Evolutionary conservation across 306 rosid species (phyloP).

Genomic region (Prunus padus): DNA sequence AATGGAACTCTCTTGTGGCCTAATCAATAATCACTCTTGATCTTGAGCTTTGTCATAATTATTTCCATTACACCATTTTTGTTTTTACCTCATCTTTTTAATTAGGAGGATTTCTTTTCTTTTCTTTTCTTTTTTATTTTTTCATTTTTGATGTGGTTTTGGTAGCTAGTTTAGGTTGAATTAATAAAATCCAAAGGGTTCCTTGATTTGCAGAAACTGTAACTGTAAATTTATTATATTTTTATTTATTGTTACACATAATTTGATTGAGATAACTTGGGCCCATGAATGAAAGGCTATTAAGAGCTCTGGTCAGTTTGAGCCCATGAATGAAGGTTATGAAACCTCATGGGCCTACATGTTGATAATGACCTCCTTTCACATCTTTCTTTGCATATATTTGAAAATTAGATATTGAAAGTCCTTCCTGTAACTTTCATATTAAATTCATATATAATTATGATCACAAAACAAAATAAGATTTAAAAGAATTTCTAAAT

Average conservation of each 20-base stretch:
- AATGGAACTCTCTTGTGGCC: slow-evolving; percentile 67
- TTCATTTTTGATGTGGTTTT: background rate
- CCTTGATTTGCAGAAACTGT: background rate
- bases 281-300: background rate
- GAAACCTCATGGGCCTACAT: background rate
- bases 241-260: background rate
- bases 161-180: background rate
- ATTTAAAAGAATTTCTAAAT: no score
- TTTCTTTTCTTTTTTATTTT: background rate
- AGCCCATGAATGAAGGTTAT: background rate
- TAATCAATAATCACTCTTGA: slow-evolving; percentile 29
- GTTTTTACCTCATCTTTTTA: background rate
- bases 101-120: background rate
- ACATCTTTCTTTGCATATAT: no score
- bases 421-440: no score
- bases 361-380: background rate
- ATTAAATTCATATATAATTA: no score
- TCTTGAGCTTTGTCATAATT: background rate
- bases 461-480: no score
- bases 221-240: background rate
- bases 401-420: no score
- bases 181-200: background rate
- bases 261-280: no score
- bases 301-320: background rate
- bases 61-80: background rate